These are phyloP conservation scores for Zygoascus flipseniorum DNA, from an alignment of 805 yeast species.

Conservation along the genomic window DNA sequence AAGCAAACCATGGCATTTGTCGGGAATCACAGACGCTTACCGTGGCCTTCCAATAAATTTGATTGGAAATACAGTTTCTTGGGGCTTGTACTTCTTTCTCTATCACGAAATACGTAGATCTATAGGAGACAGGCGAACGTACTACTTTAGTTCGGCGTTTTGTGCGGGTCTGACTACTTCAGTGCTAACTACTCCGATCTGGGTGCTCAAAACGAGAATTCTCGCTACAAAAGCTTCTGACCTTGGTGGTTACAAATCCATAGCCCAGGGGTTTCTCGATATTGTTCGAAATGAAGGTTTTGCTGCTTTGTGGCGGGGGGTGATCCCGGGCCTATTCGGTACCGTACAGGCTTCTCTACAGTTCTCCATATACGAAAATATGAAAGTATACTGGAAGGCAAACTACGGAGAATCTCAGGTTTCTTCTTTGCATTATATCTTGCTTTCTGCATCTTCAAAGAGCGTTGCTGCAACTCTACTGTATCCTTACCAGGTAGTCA, in stretches of 20 bases:
- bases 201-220: conserved; percentile 92
- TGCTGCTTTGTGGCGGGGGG: conserved; percentile 61
- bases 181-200: conserved; percentile 77
- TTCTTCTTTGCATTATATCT: conserved; percentile 49
- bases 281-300: conserved; percentile 51
- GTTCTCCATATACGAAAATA: conserved; percentile 73
- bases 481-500: conserved; percentile 79
- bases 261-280: conserved; percentile 44
- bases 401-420: not conserved
- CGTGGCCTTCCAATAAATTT: conserved; percentile 77
- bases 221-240: conserved; percentile 40
- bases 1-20: not conserved
- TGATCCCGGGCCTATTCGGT: conserved; percentile 65
- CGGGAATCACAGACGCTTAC: conserved; percentile 29
- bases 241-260: conserved; percentile 49
- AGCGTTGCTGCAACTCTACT: conserved; percentile 54
- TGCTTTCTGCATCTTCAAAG: conserved; percentile 62
- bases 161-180: conserved; percentile 72
- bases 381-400: conserved; percentile 37
- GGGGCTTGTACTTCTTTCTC: conserved; percentile 81
- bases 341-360: conserved; percentile 88
- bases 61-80: conserved; percentile 75
- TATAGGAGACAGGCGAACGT: conserved; percentile 9
- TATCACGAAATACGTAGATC: conserved; percentile 44
- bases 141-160: conserved; percentile 47